These are phyloP conservation scores for Globisporangium perplexum DNA, from an alignment of 352 stramenopile species.

Conservation along the genomic window DNA sequence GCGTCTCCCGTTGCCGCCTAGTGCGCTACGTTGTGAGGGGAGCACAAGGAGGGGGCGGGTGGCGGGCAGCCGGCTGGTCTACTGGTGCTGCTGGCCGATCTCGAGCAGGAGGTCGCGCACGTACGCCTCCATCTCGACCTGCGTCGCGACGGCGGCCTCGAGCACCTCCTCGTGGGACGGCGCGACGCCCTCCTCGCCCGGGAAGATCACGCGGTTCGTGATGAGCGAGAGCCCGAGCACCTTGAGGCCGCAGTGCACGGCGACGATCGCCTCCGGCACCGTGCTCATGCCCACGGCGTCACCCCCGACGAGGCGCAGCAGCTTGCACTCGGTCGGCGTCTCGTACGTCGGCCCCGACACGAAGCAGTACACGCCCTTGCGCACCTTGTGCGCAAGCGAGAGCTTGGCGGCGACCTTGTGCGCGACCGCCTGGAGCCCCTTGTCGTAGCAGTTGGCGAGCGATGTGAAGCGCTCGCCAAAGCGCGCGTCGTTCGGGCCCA, in stretches of 20 bases:
- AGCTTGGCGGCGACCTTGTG: constrained; percentile 75
- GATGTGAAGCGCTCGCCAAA: constrained; percentile 95
- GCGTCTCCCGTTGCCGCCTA: background rate
- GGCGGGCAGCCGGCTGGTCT: background rate
- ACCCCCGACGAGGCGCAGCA: constrained; percentile 89
- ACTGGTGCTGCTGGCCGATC: constrained; percentile 31
- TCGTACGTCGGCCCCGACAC: constrained; percentile 97
- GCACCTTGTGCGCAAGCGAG: constrained; percentile 76
- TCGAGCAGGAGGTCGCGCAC: constrained; percentile 40
- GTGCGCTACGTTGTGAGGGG: constrained; percentile 1
- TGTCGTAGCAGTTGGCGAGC: constrained; percentile 93
- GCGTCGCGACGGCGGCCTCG: constrained; percentile 76
- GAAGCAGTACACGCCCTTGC: constrained; percentile 94
- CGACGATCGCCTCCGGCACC: constrained; percentile 95
- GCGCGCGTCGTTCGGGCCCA: constrained; percentile 94
- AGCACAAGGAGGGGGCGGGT: background rate
- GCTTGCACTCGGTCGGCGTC: constrained; percentile 91
- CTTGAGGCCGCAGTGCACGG: constrained; percentile 92
- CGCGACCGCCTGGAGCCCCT: constrained; percentile 81
- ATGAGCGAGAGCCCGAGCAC: constrained; percentile 96
- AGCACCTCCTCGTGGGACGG: constrained; percentile 93
- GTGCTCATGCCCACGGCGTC: constrained; percentile 97
- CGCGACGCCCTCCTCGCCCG: constrained; percentile 69
- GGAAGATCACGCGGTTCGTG: constrained; percentile 92
- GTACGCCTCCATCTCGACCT: constrained; percentile 46